Conservation (phyloP, 78 protist species). For the Polysphondylium violaceum region DNA sequence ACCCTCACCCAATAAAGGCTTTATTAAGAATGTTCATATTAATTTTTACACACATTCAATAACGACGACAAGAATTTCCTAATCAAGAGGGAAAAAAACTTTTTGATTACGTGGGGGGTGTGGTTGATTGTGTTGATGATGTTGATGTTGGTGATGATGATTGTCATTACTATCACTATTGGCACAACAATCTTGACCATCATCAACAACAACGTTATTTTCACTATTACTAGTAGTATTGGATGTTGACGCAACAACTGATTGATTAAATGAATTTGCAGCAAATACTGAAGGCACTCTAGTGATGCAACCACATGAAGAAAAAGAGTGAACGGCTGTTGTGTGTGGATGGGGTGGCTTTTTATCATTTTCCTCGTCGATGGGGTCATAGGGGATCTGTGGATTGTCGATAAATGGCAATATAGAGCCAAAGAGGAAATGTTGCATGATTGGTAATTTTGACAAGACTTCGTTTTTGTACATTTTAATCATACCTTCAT, state of each 20-base stretch:
- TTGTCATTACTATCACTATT: no score
- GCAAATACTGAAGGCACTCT: conserved; percentile 70
- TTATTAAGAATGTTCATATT: not conserved
- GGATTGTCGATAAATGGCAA: conserved; percentile 43
- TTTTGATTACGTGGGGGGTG: not conserved
- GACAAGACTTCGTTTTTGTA: conserved; percentile 88
- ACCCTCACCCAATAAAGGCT: no score
- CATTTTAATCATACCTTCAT: conserved; percentile 91
- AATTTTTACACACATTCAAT: no score
- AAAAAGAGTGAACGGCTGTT: conserved; percentile 22
- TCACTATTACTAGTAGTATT: not conserved
- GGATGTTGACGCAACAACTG: not conserved
- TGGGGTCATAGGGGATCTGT: not conserved
- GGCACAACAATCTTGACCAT: not conserved
- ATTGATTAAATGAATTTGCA: conserved; percentile 3
- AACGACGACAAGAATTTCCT: no score
- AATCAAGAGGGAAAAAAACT: conserved; percentile 22
- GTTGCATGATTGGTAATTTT: conserved; percentile 93
- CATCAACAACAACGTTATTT: not conserved
- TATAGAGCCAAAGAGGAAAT: conserved; percentile 88
- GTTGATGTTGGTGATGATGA: not conserved
- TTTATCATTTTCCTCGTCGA: not conserved
- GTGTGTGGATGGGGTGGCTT: conserved; percentile 7
- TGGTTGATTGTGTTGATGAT: conserved; percentile 3
- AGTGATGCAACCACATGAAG: conserved; percentile 59